Evolutionary conservation across 1,284 basidiomycete genomes (phyloP), one percentile per base, ranked within the genome.

Genomic region (Marasmius sp.): DNA sequence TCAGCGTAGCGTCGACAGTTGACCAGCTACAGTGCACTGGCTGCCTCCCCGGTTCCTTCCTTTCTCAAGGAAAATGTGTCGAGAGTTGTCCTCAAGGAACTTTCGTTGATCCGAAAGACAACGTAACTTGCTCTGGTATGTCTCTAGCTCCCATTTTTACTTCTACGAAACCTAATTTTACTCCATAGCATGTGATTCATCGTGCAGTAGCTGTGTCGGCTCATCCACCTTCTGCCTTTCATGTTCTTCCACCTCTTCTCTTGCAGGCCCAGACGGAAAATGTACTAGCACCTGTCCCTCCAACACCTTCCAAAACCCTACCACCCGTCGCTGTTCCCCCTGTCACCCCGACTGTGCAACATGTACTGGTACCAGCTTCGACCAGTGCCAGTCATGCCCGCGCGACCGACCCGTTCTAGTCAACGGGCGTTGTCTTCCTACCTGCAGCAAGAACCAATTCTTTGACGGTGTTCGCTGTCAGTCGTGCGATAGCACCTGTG

Each of bases 271-370:
- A 1, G 73, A 78, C 43, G 92, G 92, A 14, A 83, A 84, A 72
- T 94, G 92, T 68, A 85, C 91, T 39, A 75, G 81, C 33, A 81
- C 86, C 5, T 94, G 92, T 70, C 91, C 93, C 0, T 80, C 85
- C 27, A 85, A 83, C 64, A 84, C 86, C 3, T 90, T 93, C 76
- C 76, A 80, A 55, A 83, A 89, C 14, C 81, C 85, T 18, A 43
- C 59, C 33, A 63, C 54, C 9, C 84, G 84, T 48, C 73, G 83
- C 18, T 94, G 92, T 73, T 69, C 87, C 57, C 66, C 84, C 3
- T 94, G 93, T 73, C 92, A 94, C 62, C 85, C 91, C 0, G 93
- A 94, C 70, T 94, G 92, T 68, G 84, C 83, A 6, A 86, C 87
- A 5, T 94, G 93, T 74, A 83, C 87, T 22, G 89, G 89, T 36